Conservation (phyloP, 768 basidiomycete genomes). For the Leccinum truebloodii region DNA sequence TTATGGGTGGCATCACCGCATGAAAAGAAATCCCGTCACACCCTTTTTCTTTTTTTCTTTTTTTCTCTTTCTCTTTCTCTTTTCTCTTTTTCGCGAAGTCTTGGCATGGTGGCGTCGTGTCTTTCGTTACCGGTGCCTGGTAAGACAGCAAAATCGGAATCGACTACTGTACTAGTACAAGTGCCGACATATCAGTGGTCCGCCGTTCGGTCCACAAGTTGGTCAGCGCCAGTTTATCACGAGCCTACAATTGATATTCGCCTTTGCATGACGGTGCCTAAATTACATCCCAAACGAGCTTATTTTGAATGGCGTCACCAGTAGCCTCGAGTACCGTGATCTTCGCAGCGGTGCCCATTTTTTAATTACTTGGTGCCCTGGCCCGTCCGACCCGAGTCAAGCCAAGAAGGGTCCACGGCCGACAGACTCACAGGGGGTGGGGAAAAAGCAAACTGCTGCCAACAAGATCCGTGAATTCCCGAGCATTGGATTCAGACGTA, state of each 20-base stretch:
- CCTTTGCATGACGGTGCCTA: slow-evolving; percentile 5
- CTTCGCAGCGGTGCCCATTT: no score
- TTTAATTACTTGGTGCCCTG: no score
- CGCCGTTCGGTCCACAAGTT: background rate
- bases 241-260: background rate
- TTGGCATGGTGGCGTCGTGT: background rate
- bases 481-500: background rate
- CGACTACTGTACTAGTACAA: background rate
- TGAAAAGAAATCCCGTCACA: slow-evolving; percentile 9
- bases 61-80: background rate
- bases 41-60: background rate
- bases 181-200: background rate
- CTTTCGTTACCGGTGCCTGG: background rate
- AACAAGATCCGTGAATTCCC: background rate
- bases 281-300: slow-evolving; percentile 2
- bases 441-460: background rate
- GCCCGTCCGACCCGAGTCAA: no score
- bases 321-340: no score
- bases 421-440: no score
- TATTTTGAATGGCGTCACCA: background rate
- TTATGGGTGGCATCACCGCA: slow-evolving; percentile 35
- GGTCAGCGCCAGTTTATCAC: background rate
- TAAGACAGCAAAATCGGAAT: background rate
- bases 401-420: no score
- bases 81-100: background rate